Conservation (phyloP, 2,329 filamentous ascomycete species). For the Epichloe coenophiala region DNA sequence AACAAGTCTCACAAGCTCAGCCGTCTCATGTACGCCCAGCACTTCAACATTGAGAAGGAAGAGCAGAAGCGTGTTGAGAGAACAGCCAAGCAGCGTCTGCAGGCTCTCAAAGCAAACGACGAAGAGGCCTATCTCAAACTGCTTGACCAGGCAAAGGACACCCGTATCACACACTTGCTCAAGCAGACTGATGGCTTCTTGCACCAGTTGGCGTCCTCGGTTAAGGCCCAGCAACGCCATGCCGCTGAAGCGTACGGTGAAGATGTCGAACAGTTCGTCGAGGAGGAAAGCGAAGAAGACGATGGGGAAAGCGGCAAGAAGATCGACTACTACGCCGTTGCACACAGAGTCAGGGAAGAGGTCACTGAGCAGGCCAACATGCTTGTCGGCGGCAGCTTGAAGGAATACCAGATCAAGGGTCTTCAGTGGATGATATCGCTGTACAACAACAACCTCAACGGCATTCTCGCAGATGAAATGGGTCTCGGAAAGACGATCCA, state of each 20-base stretch:
- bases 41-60: slow-evolving; percentile 96
- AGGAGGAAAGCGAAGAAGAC: slow-evolving; percentile 56
- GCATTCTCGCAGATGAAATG: slow-evolving; percentile 98
- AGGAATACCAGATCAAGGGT: slow-evolving; percentile 98
- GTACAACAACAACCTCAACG: slow-evolving; percentile 99
- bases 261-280: slow-evolving; percentile 34
- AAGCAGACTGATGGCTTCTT: slow-evolving; percentile 97
- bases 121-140: slow-evolving; percentile 98
- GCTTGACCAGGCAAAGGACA: slow-evolving; percentile 96
- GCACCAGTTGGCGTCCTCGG: slow-evolving; percentile 85
- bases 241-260: slow-evolving; percentile 68
- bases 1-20: slow-evolving; percentile 75
- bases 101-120: slow-evolving; percentile 96
- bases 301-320: slow-evolving; percentile 61
- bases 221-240: slow-evolving; percentile 84
- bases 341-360: slow-evolving; percentile 89
- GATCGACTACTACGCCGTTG: slow-evolving; percentile 98
- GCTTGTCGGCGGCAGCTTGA: slow-evolving; percentile 80
- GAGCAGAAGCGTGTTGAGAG: slow-evolving; percentile 97
- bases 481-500: slow-evolving; percentile 99
- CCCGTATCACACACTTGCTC: slow-evolving; percentile 92
- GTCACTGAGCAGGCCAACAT: slow-evolving; percentile 72
- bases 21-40: slow-evolving; percentile 75
- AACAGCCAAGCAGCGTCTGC: slow-evolving; percentile 97
- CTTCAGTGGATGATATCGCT: slow-evolving; percentile 99